Base-by-base conservation (phyloP, 495 filamentous ascomycete genomes). In the Aspergillus egyptiacus region DNA sequence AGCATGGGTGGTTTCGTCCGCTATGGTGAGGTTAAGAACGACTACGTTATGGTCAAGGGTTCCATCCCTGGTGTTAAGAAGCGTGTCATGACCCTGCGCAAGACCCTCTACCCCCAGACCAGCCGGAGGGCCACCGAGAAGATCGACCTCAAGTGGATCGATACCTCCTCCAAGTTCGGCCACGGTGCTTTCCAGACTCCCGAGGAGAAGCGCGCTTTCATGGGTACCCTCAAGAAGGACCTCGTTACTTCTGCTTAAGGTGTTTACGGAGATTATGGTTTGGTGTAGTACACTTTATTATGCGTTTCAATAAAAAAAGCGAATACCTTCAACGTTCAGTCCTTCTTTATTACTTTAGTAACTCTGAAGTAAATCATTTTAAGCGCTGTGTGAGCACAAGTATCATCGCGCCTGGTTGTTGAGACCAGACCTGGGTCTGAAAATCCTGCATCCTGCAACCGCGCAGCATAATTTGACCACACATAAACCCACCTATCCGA, bases 131-230 rank as follows among this genome's bases (percentile, higher is more conserved):
- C 94, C 31, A 78, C 94, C 68, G 94, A 99, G 86, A 97, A 97
- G 85, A 85, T 96, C 66, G 91, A 96, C 54, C 86, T 99, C 75
- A 99, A 99, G 77, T 99, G 94, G 94, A 97, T 99, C 82, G 94
- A 99, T 66, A 99, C 94, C 58, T 96, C 90, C 37, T 96, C 89
- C 75, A 95, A 99, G 83, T 99, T 97, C 78, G 94, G 94, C 72
- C 94, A 99, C 78, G 94, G 94, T 83, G 93, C 87, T 68, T 99
- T 95, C 86, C 94, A 99, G 80, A 97, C 91, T 43, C 75, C 83
- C 64, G 86, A 86, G 67, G 94, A 99, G 86, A 99, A 99, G 89
- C 93, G 90, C 78, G 84, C 84, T 73, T 89, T 84, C 79, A 61
- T 95, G 74, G 94, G 94, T 75, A 94, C 89, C 37, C 86, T 99